Base-by-base conservation (phyloP, 257 asterid genomes). In the Solanum lycopersicoides region DNA sequence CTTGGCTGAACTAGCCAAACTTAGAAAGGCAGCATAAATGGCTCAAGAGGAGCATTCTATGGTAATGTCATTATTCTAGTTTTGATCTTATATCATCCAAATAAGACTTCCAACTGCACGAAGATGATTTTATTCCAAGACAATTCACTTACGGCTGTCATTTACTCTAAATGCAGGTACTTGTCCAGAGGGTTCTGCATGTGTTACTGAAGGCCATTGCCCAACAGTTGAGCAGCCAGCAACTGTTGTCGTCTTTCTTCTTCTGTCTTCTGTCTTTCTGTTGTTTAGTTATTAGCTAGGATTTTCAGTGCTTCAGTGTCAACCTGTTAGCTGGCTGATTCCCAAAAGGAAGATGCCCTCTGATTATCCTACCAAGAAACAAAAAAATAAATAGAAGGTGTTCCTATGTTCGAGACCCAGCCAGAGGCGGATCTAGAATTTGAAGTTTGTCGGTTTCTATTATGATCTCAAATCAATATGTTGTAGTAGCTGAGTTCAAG, bases 1-100 rank as follows among this genome's bases (percentile, higher is more conserved):
- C 20, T 87, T 97, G 93, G 92, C 39, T 12, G 94, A 93, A 89
- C 91, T 97, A 44, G 88, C 98, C 28, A 91, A 91, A 82, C 95
- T 93, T 69, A 92, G 91, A 83, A 90, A 79, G 16, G 80, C 85
- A 12, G 86, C 28, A 23, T 86, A 80, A 87, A 76, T 34, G 63
- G 44, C 41, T 41, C 39, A 56, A 28, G 89, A 34, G 37, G 76
- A 63, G 47, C 28, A 5, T 39, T 75, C 18, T 11, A 21, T 30
- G 53, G 82, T 75, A 83, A 88, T 44, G 23, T 4, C 60, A 12
- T 86, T 53, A 37, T 87, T n/a, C 74, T 72, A 69, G 21, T 2
- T 65, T 72, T 59, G 44, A 47, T 80, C 41, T 32, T 50, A 10
- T 25, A 25, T 28, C n/a, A 8, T 28, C 13, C 42, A 0, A 14